Conservation (phyloP, 2,329 filamentous ascomycete species). For the Erysiphe pulchra region DNA sequence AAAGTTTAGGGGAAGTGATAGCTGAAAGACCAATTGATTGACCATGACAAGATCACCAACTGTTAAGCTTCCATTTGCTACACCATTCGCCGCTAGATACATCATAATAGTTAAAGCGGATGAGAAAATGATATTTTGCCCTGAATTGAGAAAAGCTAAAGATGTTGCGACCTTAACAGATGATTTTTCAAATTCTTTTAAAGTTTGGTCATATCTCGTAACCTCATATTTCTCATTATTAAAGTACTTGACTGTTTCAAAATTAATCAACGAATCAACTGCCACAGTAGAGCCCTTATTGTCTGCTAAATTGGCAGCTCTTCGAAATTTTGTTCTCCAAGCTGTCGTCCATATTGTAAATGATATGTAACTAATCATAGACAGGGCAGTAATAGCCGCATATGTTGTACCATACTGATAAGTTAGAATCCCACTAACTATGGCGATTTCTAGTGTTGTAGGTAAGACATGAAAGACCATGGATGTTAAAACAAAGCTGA, state of each 20-base stretch:
- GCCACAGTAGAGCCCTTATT: conserved; percentile 88
- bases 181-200: conserved; percentile 69
- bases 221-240: conserved; percentile 97
- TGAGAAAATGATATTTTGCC: conserved; percentile 94
- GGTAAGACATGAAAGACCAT: conserved; percentile 98
- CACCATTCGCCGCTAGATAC: conserved; percentile 82
- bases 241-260: conserved; percentile 97
- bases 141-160: conserved; percentile 72
- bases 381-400: conserved; percentile 66
- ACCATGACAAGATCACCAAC: conserved; percentile 97
- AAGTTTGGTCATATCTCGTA: conserved; percentile 62
- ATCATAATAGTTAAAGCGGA: conserved; percentile 89
- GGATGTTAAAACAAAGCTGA: conserved; percentile 85
- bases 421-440: conserved; percentile 90
- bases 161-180: conserved; percentile 96
- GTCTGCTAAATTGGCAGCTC: conserved; percentile 85
- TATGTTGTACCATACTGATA: conserved; percentile 89
- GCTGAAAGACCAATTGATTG: conserved; percentile 94
- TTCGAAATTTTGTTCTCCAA: conserved; percentile 90
- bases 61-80: conserved; percentile 55
- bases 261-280: conserved; percentile 93
- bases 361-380: conserved; percentile 85
- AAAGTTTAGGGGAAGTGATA: conserved; percentile 92
- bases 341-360: conserved; percentile 93
- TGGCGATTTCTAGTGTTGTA: conserved; percentile 73